Base-by-base conservation (phyloP, 78 protist genomes). In the Paulinella micropora region DNA sequence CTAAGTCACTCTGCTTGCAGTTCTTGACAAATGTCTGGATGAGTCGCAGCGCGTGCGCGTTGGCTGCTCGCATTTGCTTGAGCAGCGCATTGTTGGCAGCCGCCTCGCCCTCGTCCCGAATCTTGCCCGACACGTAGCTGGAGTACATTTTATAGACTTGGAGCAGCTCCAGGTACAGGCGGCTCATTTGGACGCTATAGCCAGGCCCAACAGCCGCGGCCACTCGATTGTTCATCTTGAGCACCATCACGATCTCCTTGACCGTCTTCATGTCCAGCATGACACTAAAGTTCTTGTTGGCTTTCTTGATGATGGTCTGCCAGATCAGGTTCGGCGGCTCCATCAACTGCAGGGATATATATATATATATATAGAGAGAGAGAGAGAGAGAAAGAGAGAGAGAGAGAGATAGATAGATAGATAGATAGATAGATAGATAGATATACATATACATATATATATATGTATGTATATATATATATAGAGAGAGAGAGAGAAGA, bases 81-180 rank as follows among this genome's bases (percentile, higher is more conserved):
- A 95, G 95, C 0, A n/a, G 83, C 86, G 39, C 15, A 23, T 87
- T 86, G 26, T 83, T 28, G n/a, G 88, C n/a, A 31, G 40, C 89
- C 26, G n/a, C 28, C 28, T 28, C 84, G 29, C 84, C 84, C 28
- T 29, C 23, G 6, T 81, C 28, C 15, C 15, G 6, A 31, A 81
- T 81, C 28, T 81, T 29, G 84, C 28, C 28, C 28, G 84, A 81
- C 23, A 81, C 84, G 15, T 81, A 81, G 29, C 34, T 15, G 34
- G 91, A 83, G 91, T 86, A 93, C 31, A 73, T 4, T 31, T 69
- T 84, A 93, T 95, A 96, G 9, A 95, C 82, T 39, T 41, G 0
- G 39, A 97, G 90, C 90, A 96, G 51, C 86, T 96, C 98, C 39
- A 88, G 29, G 93, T 92, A 98, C 86, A 97, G 94, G 64, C 79